phyloP scores from a whole-genome alignment of 1,284 basidiomycete species.

The Exobasidium rhododendri region DNA sequence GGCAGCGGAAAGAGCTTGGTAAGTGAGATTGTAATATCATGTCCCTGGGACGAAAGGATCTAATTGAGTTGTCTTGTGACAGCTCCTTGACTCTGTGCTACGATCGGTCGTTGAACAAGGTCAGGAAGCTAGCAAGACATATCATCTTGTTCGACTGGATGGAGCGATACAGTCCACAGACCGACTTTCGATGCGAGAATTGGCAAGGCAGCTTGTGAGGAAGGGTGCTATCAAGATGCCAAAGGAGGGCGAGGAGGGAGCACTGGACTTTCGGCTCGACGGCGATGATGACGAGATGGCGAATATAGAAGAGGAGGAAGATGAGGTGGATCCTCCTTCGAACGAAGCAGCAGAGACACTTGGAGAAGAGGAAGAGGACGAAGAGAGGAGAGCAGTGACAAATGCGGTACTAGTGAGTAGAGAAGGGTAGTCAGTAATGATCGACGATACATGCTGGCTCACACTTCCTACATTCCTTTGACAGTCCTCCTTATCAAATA shows the following conservation, averaged over 20 bases:
- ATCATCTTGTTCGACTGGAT: constrained; percentile 37
- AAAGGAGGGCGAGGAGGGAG: constrained; percentile 12
- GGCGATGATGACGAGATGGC: constrained; percentile 11
- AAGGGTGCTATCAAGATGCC: constrained; percentile 37
- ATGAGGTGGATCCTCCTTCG: neutral
- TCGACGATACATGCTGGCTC: too few species aligned
- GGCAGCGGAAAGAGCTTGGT: constrained; percentile 40
- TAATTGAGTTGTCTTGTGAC: neutral
- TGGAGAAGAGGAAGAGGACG: constrained; percentile 14
- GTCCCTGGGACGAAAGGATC: too few species aligned
- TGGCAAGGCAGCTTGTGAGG: constrained; percentile 47
- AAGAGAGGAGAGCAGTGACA: constrained; percentile 15
- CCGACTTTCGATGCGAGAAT: constrained; percentile 41
- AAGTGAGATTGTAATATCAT: too few species aligned
- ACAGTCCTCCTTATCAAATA: constrained; percentile 22
- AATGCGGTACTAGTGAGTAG: constrained; percentile 16
- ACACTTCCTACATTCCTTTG: neutral
- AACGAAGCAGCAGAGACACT: neutral
- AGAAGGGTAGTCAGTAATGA: neutral
- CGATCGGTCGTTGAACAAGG: neutral
- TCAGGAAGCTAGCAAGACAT: constrained; percentile 16
- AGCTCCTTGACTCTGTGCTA: constrained; percentile 43
- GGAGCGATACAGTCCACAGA: constrained; percentile 43
- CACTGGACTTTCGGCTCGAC: constrained; percentile 1
- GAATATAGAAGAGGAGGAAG: neutral